Evolutionary conservation across 805 yeast species (phyloP).

Genomic region (Kurtzmaniella fragi): DNA sequence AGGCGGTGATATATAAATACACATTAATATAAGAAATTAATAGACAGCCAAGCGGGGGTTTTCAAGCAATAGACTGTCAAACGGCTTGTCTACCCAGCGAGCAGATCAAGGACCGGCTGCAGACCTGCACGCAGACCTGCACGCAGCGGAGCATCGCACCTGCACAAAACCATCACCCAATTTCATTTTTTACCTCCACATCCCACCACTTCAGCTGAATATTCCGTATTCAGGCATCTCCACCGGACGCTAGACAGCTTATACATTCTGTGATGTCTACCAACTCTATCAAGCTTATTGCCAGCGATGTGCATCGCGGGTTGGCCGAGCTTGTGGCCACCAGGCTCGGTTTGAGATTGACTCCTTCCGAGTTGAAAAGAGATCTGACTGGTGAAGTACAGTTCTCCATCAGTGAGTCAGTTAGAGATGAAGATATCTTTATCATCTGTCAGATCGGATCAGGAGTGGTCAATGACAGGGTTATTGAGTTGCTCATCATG

Average conservation of each 20-base stretch:
- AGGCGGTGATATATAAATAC: background rate
- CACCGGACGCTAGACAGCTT: background rate
- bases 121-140: no score
- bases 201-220: background rate
- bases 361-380: conserved; percentile 60
- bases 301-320: conserved; percentile 64
- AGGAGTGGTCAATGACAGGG: conserved; percentile 72
- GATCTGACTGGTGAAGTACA: conserved; percentile 72
- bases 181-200: background rate
- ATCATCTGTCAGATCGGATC: conserved; percentile 81
- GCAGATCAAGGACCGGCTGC: no score
- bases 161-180: background rate
- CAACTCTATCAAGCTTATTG: conserved; percentile 62
- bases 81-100: no score
- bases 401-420: conserved; percentile 78
- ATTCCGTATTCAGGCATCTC: background rate
- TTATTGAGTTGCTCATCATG: conserved; percentile 70
- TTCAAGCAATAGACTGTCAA: no score
- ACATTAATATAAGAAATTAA: no score
- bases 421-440: conserved; percentile 86
- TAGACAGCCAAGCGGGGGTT: no score
- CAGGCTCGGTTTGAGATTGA: conserved; percentile 53
- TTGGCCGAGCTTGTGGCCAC: conserved; percentile 65
- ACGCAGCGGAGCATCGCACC: background rate
- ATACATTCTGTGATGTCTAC: conserved; percentile 50